Base-by-base conservation (phyloP, 2,329 filamentous ascomycete genomes). In the Fusarium sp. region DNA sequence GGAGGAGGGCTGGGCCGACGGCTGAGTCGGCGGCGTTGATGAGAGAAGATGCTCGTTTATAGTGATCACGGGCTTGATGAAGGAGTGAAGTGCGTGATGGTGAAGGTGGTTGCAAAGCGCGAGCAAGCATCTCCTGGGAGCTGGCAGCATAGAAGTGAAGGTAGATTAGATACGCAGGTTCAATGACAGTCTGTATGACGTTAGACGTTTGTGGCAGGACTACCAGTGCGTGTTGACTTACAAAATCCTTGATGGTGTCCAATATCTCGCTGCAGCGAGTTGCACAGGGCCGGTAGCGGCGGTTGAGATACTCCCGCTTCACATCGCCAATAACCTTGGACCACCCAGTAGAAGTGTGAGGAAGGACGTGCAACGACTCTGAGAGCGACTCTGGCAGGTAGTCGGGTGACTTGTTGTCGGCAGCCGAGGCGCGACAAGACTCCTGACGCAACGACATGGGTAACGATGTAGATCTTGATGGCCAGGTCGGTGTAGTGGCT, bases 91-190 rank as follows among this genome's bases (percentile, higher is more conserved):
- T 78, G 46, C 87, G 85, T 66, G 85, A 81, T 3, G 82, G 76
- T 0, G 85, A 85, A 2, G 81, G 82, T 11, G 81, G 77, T 15
- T 82, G 82, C 8, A 88, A 78, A 37, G 83, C 80, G 30, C 84
- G 82, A 1, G 87, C 87, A 70, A 87, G 87, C 80, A 86, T 85
- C 72, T 90, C 88, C 43, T 88, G 82, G 13, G 88, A 86, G n/a
- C 82, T 85, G 18, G 88, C 88, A n/a, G 87, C 88, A 66, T 89
- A 90, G 75, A 90, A 89, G 75, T 88, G 84, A 7, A 90, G 81
- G 65, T 88, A 89, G 68, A 90, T 86, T 36, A 89, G 80, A 72
- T 89, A 86, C 7, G 86, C 79, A 2, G 87, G 85, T 73, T 89
- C 85, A 18, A 86, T 79, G 28, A 80, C 75, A 12, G 80, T 80